Percentiles rank a stretch among this genome's conserved stretches.
These are phyloP conservation scores for Pseudoneurospora amorphoporcata DNA, from an alignment of 495 filamentous ascomycete genomes.

Conservation along the genomic window DNA sequence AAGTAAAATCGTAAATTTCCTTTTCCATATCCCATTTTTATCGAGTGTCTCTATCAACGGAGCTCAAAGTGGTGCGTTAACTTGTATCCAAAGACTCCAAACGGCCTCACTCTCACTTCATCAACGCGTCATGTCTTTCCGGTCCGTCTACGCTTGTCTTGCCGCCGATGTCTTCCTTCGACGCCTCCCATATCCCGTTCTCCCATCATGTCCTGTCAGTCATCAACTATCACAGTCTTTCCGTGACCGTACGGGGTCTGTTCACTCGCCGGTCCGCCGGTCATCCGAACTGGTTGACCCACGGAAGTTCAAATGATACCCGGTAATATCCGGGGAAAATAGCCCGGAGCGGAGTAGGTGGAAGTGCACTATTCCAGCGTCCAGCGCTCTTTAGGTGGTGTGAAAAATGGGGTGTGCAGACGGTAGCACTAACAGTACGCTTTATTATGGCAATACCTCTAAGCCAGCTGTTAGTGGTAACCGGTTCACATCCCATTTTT, in stretches of 20 bases:
- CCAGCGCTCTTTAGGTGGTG: not conserved
- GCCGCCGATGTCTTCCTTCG: too few species aligned
- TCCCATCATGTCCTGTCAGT: not conserved
- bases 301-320: not conserved
- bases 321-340: not conserved
- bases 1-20: too few species aligned
- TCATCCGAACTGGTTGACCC: not conserved
- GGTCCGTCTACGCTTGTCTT: too few species aligned
- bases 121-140: too few species aligned
- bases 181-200: too few species aligned
- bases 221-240: too few species aligned
- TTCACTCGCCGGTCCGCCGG: not conserved
- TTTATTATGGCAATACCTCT: not conserved
- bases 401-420: not conserved
- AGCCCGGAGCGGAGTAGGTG: not conserved
- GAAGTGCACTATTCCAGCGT: not conserved
- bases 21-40: too few species aligned
- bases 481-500: not conserved
- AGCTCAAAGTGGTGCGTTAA: too few species aligned
- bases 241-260: not conserved
- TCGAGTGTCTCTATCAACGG: too few species aligned
- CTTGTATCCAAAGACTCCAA: too few species aligned
- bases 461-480: not conserved
- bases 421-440: not conserved
- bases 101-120: too few species aligned